Base-by-base conservation (phyloP, 1,139 yeast species). In the Suhomyces taliae region DNA sequence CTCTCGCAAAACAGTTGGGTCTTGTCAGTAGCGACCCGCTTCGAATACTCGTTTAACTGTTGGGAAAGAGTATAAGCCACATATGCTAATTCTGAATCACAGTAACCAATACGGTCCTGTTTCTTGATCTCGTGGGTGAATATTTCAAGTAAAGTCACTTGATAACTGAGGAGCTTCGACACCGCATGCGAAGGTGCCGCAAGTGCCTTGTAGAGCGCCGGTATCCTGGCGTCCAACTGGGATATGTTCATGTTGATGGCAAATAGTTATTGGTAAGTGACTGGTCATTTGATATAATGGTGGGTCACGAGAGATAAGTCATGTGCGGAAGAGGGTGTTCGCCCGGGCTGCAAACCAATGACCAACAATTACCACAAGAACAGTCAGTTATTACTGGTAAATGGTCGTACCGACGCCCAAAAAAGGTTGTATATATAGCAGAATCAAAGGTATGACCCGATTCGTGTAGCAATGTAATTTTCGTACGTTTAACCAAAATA, bases 61-160 rank as follows among this genome's bases (percentile, higher is more conserved):
- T 41, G 43, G 4, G 63, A 56, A 7, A 61, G 46, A 1, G 48
- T 42, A 44, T 60, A 69, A 42, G 67, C 56, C 2, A 72, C 61
- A 48, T 61, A 70, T 2, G 74, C 73, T 44, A 71, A 45, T 47
- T 71, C 77, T 50, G 60, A 66, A 53, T 75, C 79, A 55, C 79
- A 74, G 49, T 66, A 67, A 0, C 70, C 70, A 4, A 65, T 35
- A 15, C 48, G 53, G 5, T 62, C 60, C 8, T 56, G 48, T 46
- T 69, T 62, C 39, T 61, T 64, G 37, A 54, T 39, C 51, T 74
- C 75, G 45, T 65, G 62, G 40, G 62, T 64, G 51, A 74, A 67
- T 27, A 65, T 58, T 49, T 74, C 78, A 24, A 75, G 55, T 19
- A 74, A 54, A 9, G 66, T 59, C 15, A 74, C 59, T 49, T 67